Base-by-base conservation (phyloP, 148 eudicot genomes). In the Chenopodium formosanum region DNA sequence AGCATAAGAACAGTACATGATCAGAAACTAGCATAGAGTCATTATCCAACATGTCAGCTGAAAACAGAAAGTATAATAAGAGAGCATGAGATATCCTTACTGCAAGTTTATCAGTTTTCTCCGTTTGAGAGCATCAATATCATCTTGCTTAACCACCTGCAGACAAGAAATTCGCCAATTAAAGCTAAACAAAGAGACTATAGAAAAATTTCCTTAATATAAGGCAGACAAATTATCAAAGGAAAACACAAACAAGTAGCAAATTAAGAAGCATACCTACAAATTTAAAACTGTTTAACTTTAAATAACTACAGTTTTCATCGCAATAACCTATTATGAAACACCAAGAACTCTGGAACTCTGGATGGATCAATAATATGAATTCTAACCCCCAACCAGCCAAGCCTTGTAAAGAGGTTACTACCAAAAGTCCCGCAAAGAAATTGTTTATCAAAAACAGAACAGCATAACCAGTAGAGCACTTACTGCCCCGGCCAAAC, bases 71-170 rank as follows among this genome's bases (percentile, higher is more conserved):
- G 12, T 6, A 19, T 14, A 19, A 72, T 12, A 20, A 53, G 23
- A 29, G 62, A 56, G 17, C 22, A 56, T 14, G 62, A 56, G 74
- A 40, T 56, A 69, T 70, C 81, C 82, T 86, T 90, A 97, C 99
- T 91, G 97, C 19, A 85, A 84, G 77, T 77, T 81, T 76, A 97
- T 90, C 68, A 97, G 98, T 85, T 92, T 97, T 84, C 97, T 90
- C 80, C 88, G 79, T 80, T 94, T 94, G 44, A 94, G 93, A 83
- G 90, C 88, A 62, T 90, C 91, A 80, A 92, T 81, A 60, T 94
- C 99, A 85, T 88, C 86, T 23, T 82, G 89, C 52, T 79, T 85
- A 77, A 93, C 84, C 67, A 78, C 86, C 99, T 95, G 90, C 74
- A 83, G 23, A 56, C 80, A 77, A 81, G 74, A 47, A 66, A 16